These are phyloP conservation scores for Aegilops tauschii DNA, from an alignment of 176 grass and related monocot species.

Conservation along the genomic window DNA sequence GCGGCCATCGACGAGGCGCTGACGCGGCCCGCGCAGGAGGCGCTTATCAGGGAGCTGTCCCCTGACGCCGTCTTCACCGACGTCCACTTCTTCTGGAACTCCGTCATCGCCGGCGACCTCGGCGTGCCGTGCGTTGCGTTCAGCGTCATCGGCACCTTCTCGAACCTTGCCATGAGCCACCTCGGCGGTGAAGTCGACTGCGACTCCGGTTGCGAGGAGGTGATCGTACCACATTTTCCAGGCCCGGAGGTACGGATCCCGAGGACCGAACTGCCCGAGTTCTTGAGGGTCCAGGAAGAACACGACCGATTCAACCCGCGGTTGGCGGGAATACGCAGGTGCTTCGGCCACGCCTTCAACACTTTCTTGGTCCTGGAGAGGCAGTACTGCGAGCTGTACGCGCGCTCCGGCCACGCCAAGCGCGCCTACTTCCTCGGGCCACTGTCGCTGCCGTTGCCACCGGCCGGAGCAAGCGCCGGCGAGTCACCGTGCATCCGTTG, in stretches of 20 bases:
- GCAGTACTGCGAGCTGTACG: not conserved
- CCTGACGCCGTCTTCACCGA: constrained; percentile 35
- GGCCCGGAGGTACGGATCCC: constrained; percentile 23
- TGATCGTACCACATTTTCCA: not conserved
- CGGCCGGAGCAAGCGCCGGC: not conserved
- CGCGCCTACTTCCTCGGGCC: constrained; percentile 33
- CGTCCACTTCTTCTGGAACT: constrained; percentile 21
- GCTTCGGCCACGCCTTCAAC: not conserved
- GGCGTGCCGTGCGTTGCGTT: constrained; percentile 10
- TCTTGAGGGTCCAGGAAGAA: not conserved
- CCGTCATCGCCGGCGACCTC: not conserved
- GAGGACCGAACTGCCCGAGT: constrained; percentile 3
- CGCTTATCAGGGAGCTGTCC: constrained; percentile 2
- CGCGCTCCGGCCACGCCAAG: not conserved
- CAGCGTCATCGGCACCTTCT: not conserved
- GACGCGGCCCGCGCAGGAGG: not conserved
- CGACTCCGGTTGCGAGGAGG: not conserved
- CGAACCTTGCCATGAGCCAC: not conserved
- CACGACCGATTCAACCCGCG: rapidly evolving
- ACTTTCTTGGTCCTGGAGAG: constrained; percentile 26
- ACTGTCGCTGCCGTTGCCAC: not conserved
- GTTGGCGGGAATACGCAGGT: not conserved
- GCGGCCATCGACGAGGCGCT: not conserved
- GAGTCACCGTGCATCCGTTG: not conserved
- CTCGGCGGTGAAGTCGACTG: not conserved